Conservation (phyloP, 2,329 filamentous ascomycete species). For the Talaromyces sp. region DNA sequence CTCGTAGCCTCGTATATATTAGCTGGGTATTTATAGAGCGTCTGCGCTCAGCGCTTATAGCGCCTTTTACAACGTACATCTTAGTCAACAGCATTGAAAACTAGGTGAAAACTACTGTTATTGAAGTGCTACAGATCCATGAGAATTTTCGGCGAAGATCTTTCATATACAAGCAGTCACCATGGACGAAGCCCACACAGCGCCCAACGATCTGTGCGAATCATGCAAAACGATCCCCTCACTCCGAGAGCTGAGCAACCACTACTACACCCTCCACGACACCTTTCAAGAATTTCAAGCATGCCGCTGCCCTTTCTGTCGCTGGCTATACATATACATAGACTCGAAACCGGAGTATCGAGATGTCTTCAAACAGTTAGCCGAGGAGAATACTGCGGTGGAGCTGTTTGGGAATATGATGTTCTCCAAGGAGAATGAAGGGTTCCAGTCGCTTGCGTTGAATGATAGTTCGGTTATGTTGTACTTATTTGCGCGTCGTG, state of each 20-base stretch:
- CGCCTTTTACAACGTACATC: neutral
- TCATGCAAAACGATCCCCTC: constrained; percentile 6
- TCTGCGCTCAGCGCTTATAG: neutral
- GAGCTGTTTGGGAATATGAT: constrained; percentile 7
- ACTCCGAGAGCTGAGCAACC: constrained; percentile 10
- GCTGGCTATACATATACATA: constrained; percentile 12
- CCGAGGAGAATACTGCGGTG: neutral
- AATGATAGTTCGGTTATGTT: neutral
- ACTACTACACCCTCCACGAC: constrained; percentile 6
- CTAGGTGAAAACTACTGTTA: neutral
- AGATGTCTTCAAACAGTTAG: neutral
- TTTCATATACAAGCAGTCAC: neutral
- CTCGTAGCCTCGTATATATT: no score
- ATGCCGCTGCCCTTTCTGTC: constrained; percentile 9
- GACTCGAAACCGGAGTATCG: neutral
- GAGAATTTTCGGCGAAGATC: neutral
- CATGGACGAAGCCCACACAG: neutral
- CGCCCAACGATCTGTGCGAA: neutral
- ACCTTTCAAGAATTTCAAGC: constrained; percentile 9
- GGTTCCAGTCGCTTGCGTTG: neutral
- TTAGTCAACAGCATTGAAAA: neutral
- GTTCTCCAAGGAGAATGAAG: neutral
- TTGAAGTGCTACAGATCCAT: neutral
- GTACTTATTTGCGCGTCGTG: neutral
- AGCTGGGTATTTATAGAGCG: constrained; percentile 6